phyloP scores from a whole-genome alignment of 441 rosid species.

The Lepidium campestre region DNA sequence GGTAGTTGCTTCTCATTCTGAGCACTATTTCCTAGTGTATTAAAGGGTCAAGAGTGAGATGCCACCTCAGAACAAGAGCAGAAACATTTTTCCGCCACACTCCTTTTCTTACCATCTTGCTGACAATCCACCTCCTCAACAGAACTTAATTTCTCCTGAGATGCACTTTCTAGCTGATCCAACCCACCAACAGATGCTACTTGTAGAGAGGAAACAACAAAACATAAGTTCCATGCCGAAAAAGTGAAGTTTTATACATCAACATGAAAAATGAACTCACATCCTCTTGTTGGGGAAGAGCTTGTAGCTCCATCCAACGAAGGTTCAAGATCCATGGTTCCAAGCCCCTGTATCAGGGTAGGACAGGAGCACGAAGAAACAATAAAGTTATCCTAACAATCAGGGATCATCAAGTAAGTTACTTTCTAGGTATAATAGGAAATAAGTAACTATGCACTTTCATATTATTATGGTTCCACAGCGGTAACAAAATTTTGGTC shows the following conservation, averaged over 20 bases:
- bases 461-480: not conserved
- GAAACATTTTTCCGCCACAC: conserved; percentile 31
- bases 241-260: not conserved
- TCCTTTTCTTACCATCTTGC: conserved; percentile 77
- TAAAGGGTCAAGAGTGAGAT: conserved; percentile 49
- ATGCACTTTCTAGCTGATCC: conserved; percentile 35
- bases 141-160: conserved; percentile 31
- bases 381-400: conserved; percentile 5
- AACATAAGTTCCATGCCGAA: not conserved
- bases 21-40: conserved; percentile 74
- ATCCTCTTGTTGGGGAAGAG: conserved; percentile 33
- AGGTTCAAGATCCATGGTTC: conserved; percentile 30
- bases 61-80: conserved; percentile 43
- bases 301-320: conserved; percentile 38
- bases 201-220: not conserved
- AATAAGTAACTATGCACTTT: not conserved
- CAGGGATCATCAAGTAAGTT: not conserved
- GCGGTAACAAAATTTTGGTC: not conserved
- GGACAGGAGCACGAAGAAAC: not conserved
- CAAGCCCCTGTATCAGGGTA: conserved; percentile 30
- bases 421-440: not conserved
- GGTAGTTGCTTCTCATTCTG: conserved; percentile 82
- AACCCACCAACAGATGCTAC: conserved; percentile 41
- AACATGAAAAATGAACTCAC: conserved; percentile 38
- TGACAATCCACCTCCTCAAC: conserved; percentile 39